phyloP scores from a whole-genome alignment of 1,284 basidiomycete species.

The Hypsizygus ulmarius region DNA sequence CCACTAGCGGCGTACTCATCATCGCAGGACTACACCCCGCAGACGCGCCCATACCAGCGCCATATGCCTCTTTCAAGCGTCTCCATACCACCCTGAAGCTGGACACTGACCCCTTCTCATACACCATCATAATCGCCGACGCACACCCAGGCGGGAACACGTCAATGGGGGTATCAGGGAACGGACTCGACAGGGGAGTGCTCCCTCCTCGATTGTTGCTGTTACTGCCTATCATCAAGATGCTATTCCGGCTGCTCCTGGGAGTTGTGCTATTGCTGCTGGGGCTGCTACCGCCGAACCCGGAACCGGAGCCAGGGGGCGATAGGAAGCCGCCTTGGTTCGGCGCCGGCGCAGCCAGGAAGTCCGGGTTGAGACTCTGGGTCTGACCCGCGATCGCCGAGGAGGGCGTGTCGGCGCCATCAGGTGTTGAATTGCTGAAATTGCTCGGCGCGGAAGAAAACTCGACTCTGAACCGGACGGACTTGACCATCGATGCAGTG shows the following conservation, averaged over 20 bases:
- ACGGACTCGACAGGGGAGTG: conserved; percentile 50
- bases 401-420: not conserved
- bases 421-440: conserved; percentile 3
- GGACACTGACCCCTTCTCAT: conserved; percentile 86
- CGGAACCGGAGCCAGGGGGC: not conserved
- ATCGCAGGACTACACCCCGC: conserved; percentile 41
- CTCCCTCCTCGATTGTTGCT: conserved; percentile 19
- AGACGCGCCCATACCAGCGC: conserved; percentile 27
- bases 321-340: conserved; percentile 9
- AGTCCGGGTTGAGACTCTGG: conserved; percentile 15
- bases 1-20: conserved; percentile 36
- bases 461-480: conserved; percentile 44
- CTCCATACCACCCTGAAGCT: conserved; percentile 77
- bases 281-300: not conserved
- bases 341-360: conserved; percentile 15
- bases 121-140: conserved; percentile 64
- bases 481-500: conserved; percentile 36
- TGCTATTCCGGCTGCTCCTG: conserved; percentile 10
- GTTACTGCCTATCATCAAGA: conserved; percentile 11
- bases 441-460: conserved; percentile 28
- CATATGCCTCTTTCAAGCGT: conserved; percentile 57
- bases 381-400: conserved; percentile 1
- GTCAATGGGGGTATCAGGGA: conserved; percentile 43
- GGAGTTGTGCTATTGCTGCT: not conserved
- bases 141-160: conserved; percentile 55